Evolutionary conservation across 1,284 basidiomycete species (phyloP).

Genomic region (Boletellus sp.): DNA sequence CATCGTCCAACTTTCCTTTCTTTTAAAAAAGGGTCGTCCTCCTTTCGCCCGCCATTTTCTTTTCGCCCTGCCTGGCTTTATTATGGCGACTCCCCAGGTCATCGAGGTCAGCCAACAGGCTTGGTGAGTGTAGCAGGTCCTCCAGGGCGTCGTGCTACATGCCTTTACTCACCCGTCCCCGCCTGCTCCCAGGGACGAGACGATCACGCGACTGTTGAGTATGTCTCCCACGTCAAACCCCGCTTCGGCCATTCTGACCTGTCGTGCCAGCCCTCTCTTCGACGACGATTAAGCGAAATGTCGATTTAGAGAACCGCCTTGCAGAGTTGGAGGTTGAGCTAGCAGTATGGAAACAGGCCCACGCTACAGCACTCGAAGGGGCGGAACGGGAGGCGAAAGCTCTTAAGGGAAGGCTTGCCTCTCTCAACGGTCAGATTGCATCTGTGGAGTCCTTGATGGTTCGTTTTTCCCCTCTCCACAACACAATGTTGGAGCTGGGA

Average conservation of each 20-base stretch:
- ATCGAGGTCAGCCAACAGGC: constrained; percentile 57
- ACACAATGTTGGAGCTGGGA: neutral
- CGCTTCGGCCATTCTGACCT: constrained; percentile 9
- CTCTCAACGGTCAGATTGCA: constrained; percentile 58
- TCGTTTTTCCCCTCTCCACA: constrained; percentile 14
- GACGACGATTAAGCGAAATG: constrained; percentile 59
- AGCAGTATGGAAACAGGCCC: constrained; percentile 66
- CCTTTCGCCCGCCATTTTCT: constrained; percentile 33
- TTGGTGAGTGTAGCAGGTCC: constrained; percentile 44
- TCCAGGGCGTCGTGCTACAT: constrained; percentile 11
- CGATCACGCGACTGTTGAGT: constrained; percentile 59
- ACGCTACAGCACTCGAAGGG: constrained; percentile 53
- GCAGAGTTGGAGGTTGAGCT: constrained; percentile 67
- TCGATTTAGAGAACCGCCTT: constrained; percentile 57
- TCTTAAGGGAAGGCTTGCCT: constrained; percentile 60
- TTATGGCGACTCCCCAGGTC: constrained; percentile 55
- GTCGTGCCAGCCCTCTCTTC: constrained; percentile 52
- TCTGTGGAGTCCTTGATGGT: constrained; percentile 56
- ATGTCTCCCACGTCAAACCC: constrained; percentile 17
- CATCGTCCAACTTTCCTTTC: constrained; percentile 36
- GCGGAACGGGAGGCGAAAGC: constrained; percentile 57
- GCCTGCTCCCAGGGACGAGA: constrained; percentile 54
- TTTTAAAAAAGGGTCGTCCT: constrained; percentile 41
- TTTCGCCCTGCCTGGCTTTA: constrained; percentile 34
- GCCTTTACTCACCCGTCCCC: constrained; percentile 20